These are phyloP conservation scores for Diaporthe citri DNA, from an alignment of 2,329 filamentous ascomycete species.

Conservation along the genomic window DNA sequence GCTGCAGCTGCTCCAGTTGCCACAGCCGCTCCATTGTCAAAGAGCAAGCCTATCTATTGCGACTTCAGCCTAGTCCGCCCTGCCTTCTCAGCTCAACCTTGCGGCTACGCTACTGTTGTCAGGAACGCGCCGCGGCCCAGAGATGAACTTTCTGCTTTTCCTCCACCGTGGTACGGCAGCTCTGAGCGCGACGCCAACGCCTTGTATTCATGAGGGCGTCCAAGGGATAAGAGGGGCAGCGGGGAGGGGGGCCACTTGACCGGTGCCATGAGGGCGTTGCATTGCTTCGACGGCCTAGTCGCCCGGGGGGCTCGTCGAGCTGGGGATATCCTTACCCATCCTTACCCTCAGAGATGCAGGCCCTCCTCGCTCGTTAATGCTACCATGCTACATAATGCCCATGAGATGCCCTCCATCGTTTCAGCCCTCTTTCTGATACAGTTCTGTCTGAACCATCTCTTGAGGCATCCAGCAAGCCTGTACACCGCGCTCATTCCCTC, in stretches of 20 bases:
- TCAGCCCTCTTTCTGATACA: constrained; percentile 39
- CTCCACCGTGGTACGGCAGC: constrained; percentile 8
- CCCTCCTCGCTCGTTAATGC: constrained; percentile 29
- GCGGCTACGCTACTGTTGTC: constrained; percentile 20
- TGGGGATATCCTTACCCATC: constrained; percentile 34
- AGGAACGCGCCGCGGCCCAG: background rate
- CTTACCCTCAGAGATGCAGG: constrained; percentile 5
- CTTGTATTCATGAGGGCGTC: background rate
- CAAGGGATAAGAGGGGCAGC: background rate
- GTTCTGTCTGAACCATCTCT: constrained; percentile 32
- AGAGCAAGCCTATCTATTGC: background rate
- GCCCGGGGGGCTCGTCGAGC: constrained; percentile 17
- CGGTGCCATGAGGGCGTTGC: constrained; percentile 21
- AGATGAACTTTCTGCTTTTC: constrained; percentile 15
- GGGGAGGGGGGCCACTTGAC: background rate
- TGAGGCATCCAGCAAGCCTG: constrained; percentile 10
- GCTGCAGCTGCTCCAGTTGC: background rate
- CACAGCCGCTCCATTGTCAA: background rate
- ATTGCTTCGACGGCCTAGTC: constrained; percentile 23
- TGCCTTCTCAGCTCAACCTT: constrained; percentile 6
- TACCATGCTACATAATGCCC: constrained; percentile 32
- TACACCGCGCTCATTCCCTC: background rate
- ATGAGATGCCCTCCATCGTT: constrained; percentile 36
- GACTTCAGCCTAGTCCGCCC: background rate
- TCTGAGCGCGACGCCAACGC: background rate